Evolutionary conservation across 352 stramenopile genomes (phyloP), one percentile per base, ranked within the genome.

Genomic region (Thraustotheca clavata): DNA sequence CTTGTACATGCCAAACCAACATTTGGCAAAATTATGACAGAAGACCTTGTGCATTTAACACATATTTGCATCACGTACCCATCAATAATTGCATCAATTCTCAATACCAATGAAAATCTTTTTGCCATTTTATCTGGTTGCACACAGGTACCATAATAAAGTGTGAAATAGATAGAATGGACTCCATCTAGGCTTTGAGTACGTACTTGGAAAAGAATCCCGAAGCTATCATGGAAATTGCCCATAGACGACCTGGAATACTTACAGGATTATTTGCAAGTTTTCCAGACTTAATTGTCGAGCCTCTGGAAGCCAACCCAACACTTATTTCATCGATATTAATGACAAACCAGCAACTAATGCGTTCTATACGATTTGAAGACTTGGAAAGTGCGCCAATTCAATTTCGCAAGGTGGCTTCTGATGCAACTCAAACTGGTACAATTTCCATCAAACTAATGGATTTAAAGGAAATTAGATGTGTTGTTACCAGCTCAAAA

Each of bases 271-370:
- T 91, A 6, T 89, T 91, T 66, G 66, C 74, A 5, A 83, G 81
- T 20, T 74, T 86, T 47, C 82, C 80, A 9, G 82, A 91, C 49
- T 43, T 91, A 11, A 62, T 91, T 29, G 70, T 89, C 52, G 80
- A 87, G 59, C 79, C 82, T 24, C 62, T 91, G 1, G 82, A 91
- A 54, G 60, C 75, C 1, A 89, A 89, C 33, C 80, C 82, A 8
- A 80, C 75, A 4, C 74, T 91, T 4, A 83, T 91, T 33, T 83
- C 80, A 2, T 83, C 75, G 27, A 85, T 89, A 35, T 70, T 91
- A 2, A 60, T 79, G 8, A 76, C 76, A 24, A 79, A 91, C 62
- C 74, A 78, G 34, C 75, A 74, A 9, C 60, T 84, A 29, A 59
- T 91, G 6, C 36, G 46, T 8, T n/a, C 57, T 7, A 55, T 65